These are phyloP conservation scores for Urochloa ruziziensis DNA, from an alignment of 176 grass and related monocot species.

Conservation along the genomic window DNA sequence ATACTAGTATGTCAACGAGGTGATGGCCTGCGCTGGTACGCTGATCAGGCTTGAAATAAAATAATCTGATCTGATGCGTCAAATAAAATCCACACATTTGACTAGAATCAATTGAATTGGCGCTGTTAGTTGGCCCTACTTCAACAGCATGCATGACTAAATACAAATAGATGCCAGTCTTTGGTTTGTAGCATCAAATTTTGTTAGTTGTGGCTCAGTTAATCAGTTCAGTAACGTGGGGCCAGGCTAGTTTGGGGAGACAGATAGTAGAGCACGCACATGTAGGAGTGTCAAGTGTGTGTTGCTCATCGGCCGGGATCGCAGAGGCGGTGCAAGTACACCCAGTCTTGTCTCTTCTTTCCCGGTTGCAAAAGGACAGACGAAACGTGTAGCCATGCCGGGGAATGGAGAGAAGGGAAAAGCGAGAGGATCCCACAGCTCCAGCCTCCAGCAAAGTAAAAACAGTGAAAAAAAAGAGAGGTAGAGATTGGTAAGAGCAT, in stretches of 20 bases:
- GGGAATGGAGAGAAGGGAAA: neutral
- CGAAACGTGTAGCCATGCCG: neutral
- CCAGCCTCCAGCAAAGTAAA: neutral
- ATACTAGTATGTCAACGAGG: neutral
- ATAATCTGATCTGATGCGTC: too few relatives aligned
- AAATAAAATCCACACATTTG: neutral
- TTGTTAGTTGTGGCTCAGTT: neutral
- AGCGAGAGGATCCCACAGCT: neutral
- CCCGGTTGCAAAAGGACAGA: neutral
- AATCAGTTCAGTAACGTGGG: neutral
- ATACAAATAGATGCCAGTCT: neutral
- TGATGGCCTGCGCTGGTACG: neutral
- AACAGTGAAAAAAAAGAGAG: neutral
- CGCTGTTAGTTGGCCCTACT: neutral
- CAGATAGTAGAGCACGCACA: neutral
- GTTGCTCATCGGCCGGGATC: neutral
- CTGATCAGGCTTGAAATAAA: neutral
- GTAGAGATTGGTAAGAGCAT: slow-evolving; percentile 6
- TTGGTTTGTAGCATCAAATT: neutral
- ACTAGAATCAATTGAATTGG: neutral
- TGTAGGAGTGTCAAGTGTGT: neutral
- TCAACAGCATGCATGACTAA: neutral
- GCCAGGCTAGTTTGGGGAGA: neutral
- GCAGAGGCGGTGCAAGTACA: neutral
- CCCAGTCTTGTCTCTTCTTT: slow-evolving; percentile 31